Evolutionary conservation across 2,329 filamentous ascomycete genomes (phyloP).

Genomic region (Clarireedia paspali): DNA sequence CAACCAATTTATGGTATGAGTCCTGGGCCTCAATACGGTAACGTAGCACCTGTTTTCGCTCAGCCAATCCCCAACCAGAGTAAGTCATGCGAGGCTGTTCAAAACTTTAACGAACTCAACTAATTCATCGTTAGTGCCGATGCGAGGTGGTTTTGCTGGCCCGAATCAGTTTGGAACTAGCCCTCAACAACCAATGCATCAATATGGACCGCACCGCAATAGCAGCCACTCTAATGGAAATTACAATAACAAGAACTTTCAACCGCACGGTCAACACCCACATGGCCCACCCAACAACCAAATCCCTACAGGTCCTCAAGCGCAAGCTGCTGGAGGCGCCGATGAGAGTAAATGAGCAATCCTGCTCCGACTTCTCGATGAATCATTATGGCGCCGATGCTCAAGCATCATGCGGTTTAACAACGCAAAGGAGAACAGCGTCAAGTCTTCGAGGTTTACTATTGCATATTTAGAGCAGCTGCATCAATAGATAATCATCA

Average conservation of each 20-base stretch:
- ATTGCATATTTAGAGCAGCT: slow-evolving; percentile 25
- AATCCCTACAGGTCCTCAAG: slow-evolving; percentile 31
- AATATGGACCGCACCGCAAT: slow-evolving; percentile 53
- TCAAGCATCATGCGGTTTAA: slow-evolving; percentile 23
- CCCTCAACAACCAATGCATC: slow-evolving; percentile 54
- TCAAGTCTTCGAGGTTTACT: slow-evolving; percentile 17
- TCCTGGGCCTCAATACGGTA: slow-evolving; percentile 50
- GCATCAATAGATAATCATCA: slow-evolving; percentile 22
- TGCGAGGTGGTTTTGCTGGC: slow-evolving; percentile 53
- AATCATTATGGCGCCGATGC: slow-evolving; percentile 25
- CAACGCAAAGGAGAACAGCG: slow-evolving; percentile 17
- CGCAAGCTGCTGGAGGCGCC: slow-evolving; percentile 32
- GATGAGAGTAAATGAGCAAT: slow-evolving; percentile 42
- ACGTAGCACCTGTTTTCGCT: slow-evolving; percentile 50
- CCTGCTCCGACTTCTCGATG: slow-evolving; percentile 8
- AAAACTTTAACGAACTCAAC: slow-evolving; percentile 30
- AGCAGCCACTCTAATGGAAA: slow-evolving; percentile 40
- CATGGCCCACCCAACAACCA: slow-evolving; percentile 33
- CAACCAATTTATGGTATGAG: slow-evolving; percentile 58
- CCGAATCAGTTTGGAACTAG: slow-evolving; percentile 58
- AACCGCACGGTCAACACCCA: slow-evolving; percentile 32
- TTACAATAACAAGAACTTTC: slow-evolving; percentile 44
- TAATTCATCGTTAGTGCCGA: slow-evolving; percentile 42
- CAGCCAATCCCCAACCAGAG: slow-evolving; percentile 66
- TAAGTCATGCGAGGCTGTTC: slow-evolving; percentile 38